Evolutionary conservation across 1,284 basidiomycete species (phyloP).

Genomic region (Phylloporus gajari): DNA sequence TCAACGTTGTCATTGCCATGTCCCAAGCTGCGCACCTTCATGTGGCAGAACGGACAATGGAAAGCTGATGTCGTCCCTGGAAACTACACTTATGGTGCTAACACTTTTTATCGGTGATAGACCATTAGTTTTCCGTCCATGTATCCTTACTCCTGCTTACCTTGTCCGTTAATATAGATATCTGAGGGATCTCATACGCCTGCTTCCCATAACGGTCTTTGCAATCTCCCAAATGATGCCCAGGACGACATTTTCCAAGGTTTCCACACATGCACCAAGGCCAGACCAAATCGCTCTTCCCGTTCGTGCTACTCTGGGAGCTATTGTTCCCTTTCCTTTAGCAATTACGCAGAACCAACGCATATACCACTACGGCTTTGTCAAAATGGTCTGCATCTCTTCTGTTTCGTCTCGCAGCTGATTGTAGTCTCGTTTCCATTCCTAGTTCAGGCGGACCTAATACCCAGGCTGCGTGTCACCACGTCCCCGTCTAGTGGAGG

Average conservation of each 20-base stretch:
- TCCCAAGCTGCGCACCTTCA: constrained; percentile 67
- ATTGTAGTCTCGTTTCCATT: not conserved
- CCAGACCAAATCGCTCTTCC: constrained; percentile 38
- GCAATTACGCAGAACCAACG: too few relatives aligned
- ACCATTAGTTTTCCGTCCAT: constrained; percentile 44
- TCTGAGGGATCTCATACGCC: constrained; percentile 55
- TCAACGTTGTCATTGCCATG: constrained; percentile 61
- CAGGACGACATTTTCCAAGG: constrained; percentile 60
- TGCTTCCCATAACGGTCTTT: constrained; percentile 56
- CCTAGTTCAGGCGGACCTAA: constrained; percentile 14
- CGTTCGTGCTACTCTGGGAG: constrained; percentile 10
- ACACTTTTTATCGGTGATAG: constrained; percentile 75
- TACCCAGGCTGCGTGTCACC: constrained; percentile 21
- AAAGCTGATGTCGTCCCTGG: constrained; percentile 55
- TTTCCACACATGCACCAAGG: constrained; percentile 37
- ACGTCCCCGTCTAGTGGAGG: constrained; percentile 12
- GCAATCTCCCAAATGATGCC: constrained; percentile 57
- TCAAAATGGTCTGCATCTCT: too few relatives aligned
- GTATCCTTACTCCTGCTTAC: too few relatives aligned
- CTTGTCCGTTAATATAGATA: constrained; percentile 43
- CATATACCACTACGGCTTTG: too few relatives aligned
- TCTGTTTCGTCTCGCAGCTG: too few relatives aligned
- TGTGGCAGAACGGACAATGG: constrained; percentile 61
- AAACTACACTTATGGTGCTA: constrained; percentile 77
- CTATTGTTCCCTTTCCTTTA: too few relatives aligned